phyloP scores from a whole-genome alignment of 441 rosid genomes.

The Euphorbia celastroides region DNA sequence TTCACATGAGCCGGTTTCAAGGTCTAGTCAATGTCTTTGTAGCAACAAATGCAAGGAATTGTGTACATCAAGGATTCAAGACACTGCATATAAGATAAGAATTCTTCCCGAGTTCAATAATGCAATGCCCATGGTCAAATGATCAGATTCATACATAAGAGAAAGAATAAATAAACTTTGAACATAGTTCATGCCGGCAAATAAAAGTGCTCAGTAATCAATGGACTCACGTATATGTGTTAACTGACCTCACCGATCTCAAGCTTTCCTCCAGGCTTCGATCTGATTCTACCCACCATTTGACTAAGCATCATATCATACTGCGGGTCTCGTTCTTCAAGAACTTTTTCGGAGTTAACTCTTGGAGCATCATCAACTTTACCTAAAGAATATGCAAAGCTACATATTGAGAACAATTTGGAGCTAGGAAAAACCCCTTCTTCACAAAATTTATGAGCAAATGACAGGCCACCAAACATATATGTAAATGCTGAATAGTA shows the following conservation, averaged over 20 bases:
- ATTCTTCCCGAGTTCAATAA: no score
- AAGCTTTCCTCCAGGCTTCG: constrained; percentile 79
- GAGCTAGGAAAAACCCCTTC: constrained; percentile 5
- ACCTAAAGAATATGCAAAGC: constrained; percentile 2
- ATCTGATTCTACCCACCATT: constrained; percentile 76
- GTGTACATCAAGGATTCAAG: no score
- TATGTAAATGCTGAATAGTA: not conserved
- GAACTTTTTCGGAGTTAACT: constrained; percentile 41
- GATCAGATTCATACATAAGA: no score
- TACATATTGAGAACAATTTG: not conserved
- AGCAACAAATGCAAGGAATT: no score
- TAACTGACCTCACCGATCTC: constrained; percentile 84
- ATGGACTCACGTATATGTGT: not conserved
- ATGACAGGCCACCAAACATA: not conserved
- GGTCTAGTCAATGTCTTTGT: not conserved
- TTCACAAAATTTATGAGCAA: not conserved
- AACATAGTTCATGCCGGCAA: not conserved
- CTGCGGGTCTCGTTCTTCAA: constrained; percentile 63
- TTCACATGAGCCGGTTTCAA: not conserved
- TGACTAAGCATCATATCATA: constrained; percentile 78
- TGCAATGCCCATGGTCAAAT: no score
- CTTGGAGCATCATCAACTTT: constrained; percentile 30
- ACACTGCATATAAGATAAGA: no score
- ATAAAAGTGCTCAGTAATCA: not conserved
- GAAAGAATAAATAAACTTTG: no score